A percentile compares a stretch with the other conserved stretches of the same genome.
phyloP scores from a whole-genome alignment of 495 filamentous ascomycete species.

The Daldinia decipiens region DNA sequence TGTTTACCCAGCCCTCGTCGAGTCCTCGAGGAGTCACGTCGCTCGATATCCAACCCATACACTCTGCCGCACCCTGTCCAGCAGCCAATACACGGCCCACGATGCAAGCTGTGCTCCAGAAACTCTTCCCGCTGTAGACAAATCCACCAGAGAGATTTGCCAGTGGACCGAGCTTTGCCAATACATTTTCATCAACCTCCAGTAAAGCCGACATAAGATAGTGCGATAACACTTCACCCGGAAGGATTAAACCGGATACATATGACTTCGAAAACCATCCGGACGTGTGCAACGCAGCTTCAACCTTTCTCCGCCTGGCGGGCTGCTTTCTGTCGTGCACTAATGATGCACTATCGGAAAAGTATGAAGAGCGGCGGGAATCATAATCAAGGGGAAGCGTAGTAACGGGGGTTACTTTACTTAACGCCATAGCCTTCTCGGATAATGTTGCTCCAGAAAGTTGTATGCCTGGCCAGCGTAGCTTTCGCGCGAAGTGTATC shows the following conservation, averaged over 20 bases:
- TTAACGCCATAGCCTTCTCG: slow-evolving; percentile 52
- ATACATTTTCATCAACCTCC: slow-evolving; percentile 75
- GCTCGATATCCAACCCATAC: slow-evolving; percentile 81
- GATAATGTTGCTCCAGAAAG: slow-evolving; percentile 52
- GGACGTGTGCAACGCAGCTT: slow-evolving; percentile 59
- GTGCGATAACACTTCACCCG: slow-evolving; percentile 77
- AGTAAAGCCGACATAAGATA: slow-evolving; percentile 81
- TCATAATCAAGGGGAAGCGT: slow-evolving; percentile 54
- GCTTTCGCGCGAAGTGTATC: slow-evolving; percentile 65
- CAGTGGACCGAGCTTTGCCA: slow-evolving; percentile 70
- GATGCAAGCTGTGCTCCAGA: slow-evolving; percentile 84
- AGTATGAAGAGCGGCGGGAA: slow-evolving; percentile 56
- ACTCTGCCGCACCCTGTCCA: slow-evolving; percentile 71
- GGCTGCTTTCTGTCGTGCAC: slow-evolving; percentile 42
- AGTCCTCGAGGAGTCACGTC: slow-evolving; percentile 62
- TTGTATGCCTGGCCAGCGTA: slow-evolving; percentile 65
- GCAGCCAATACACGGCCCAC: slow-evolving; percentile 79
- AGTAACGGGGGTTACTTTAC: slow-evolving; percentile 54
- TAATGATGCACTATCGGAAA: slow-evolving; percentile 44
- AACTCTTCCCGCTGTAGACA: slow-evolving; percentile 72
- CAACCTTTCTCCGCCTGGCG: slow-evolving; percentile 51
- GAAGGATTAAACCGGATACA: slow-evolving; percentile 80
- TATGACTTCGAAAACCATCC: slow-evolving; percentile 89
- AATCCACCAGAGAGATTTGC: slow-evolving; percentile 85
- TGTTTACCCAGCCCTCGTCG: slow-evolving; percentile 72